Evolutionary conservation across 305 asterid genomes (phyloP).

Genomic region (Plantago lanceolata): DNA sequence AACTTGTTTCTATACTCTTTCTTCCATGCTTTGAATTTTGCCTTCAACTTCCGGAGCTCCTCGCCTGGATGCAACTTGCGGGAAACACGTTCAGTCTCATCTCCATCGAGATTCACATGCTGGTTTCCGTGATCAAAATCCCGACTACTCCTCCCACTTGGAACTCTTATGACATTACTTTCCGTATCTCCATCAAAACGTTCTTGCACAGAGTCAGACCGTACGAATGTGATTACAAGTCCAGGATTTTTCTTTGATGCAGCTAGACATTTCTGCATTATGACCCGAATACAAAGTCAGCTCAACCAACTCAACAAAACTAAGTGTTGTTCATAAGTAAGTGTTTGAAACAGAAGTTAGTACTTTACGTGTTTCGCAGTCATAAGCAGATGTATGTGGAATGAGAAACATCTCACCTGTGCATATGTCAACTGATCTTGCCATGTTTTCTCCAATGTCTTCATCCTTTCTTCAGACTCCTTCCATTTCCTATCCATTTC

Average conservation of each 20-base stretch:
- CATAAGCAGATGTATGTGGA: neutral
- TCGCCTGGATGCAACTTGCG: conserved; percentile 22
- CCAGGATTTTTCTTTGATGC: conserved; percentile 31
- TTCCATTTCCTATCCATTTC: conserved; percentile 48
- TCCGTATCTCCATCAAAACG: conserved; percentile 14
- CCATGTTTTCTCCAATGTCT: conserved; percentile 63
- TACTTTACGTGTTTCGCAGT: too few species aligned
- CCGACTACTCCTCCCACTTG: neutral
- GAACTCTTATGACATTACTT: neutral
- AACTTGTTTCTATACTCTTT: conserved; percentile 48
- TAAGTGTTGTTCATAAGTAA: too few species aligned
- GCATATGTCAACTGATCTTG: conserved; percentile 61
- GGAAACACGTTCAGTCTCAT: conserved; percentile 16
- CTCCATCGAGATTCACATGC: conserved; percentile 22
- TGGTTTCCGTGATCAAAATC: conserved; percentile 14
- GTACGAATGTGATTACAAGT: conserved; percentile 24
- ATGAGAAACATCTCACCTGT: conserved; percentile 42
- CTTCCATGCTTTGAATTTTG: conserved; percentile 57
- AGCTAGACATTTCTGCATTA: conserved; percentile 49
- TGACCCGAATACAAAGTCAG: neutral
- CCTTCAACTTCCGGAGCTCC: conserved; percentile 50
- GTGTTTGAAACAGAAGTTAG: too few species aligned
- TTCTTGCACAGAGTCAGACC: conserved; percentile 22
- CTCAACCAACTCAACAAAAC: neutral
- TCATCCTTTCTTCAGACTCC: conserved; percentile 57